Conservation (phyloP, 805 yeast species). For the Blastobotrys parvus region DNA sequence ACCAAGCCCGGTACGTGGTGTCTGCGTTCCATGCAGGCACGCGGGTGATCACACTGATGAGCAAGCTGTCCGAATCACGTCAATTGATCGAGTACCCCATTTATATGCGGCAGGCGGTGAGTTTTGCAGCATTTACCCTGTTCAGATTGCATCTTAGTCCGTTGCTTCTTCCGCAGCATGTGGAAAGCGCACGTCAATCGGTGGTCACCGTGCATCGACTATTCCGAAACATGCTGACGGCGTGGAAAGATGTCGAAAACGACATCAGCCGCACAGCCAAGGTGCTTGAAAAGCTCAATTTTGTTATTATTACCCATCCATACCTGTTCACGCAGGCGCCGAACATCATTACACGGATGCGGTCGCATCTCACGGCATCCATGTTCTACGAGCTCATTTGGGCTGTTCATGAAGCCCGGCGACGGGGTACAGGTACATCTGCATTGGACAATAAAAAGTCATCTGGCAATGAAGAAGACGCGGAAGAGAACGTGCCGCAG, state of each 20-base stretch:
- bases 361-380: constrained; percentile 88
- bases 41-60: constrained; percentile 66
- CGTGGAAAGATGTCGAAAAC: constrained; percentile 86
- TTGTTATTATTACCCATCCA: constrained; percentile 80
- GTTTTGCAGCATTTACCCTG: constrained; percentile 63
- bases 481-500: constrained; percentile 11
- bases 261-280: constrained; percentile 89
- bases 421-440: constrained; percentile 35
- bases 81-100: constrained; percentile 80
- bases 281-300: constrained; percentile 79
- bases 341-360: constrained; percentile 78
- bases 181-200: constrained; percentile 85
- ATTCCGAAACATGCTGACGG: constrained; percentile 77
- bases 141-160: constrained; percentile 80
- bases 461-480: constrained; percentile 7
- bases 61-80: constrained; percentile 57
- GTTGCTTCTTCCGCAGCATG: constrained; percentile 51
- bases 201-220: constrained; percentile 88
- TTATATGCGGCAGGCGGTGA: constrained; percentile 76
- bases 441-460: constrained; percentile 14
- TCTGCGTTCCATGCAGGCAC: constrained; percentile 77
- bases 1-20: constrained; percentile 76
- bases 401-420: constrained; percentile 89
- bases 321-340: constrained; percentile 64
- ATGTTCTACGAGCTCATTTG: constrained; percentile 86